Base-by-base conservation (phyloP, 1,284 basidiomycete species). In the Sporisorium reilianum region DNA sequence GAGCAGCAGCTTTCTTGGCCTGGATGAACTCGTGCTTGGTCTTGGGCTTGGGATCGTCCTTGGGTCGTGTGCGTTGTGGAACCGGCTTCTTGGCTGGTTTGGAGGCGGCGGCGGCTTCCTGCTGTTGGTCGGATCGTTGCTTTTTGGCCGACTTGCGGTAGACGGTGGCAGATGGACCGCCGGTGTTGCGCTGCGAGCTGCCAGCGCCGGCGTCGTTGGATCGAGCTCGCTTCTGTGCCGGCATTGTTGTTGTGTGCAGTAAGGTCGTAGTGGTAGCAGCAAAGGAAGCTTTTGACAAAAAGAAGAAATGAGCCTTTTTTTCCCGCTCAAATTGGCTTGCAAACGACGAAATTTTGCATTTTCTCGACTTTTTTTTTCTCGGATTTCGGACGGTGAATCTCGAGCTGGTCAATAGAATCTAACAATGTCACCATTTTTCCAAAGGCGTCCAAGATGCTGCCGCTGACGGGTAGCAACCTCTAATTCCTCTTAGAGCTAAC, bases 1-100 rank as follows among this genome's bases (percentile, higher is more conserved):
- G 34, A 2, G 74, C 74, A 2, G 64, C 68, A 9, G 64, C 67
- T 41, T 78, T 72, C 59, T 78, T 78, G 12, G 65, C 65, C 42
- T 78, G 69, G 32, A 78, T 78, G 66, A 73, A 78, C 32, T 76
- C 73, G 62, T 78, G 77, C 58, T 78, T 78, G 1, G 77, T 76
- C 53, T 67, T 76, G 18, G 75, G 78, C 55, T 77, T 79, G 25
- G 69, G 66, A 20, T 78, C 69, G 38, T 75, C 73, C 32, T 72
- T 69, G 38, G 70, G 54, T 16, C 69, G 66, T 52, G 64, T 71
- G 3, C 58, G 58, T 48, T 59, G 65, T 28, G 69, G 69, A 5
- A 65, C 55, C 11, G 64, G 60, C 56, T 67, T 62, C 48, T 67
- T 77, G 34, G 49, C 45, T 4, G 67, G 62, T 41, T 70, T n/a